Conservation (phyloP, 108 stramenopile species). For the Epithemia pelagica region DNA sequence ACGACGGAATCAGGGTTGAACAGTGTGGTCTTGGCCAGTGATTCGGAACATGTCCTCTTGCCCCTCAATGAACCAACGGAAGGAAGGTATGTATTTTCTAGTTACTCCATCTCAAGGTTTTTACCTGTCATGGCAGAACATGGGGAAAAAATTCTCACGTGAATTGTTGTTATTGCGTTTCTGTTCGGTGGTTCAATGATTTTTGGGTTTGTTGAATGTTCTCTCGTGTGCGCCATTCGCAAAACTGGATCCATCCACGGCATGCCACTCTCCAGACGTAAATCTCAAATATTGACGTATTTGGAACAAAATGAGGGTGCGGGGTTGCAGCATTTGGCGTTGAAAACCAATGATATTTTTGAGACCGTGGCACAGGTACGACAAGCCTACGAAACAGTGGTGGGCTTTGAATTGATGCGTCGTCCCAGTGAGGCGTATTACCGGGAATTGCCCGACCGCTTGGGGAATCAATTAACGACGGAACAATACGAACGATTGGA, state of each 20-base stretch:
- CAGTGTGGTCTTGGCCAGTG: slow-evolving; percentile 65
- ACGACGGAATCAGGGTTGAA: slow-evolving; percentile 83
- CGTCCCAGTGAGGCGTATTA: slow-evolving; percentile 70
- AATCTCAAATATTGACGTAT: slow-evolving; percentile 75
- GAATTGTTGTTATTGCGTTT: no score
- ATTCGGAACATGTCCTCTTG: slow-evolving; percentile 58
- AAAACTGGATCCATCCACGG: no score
- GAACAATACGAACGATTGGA: slow-evolving; percentile 44
- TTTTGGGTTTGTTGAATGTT: no score
- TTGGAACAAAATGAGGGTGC: slow-evolving; percentile 83
- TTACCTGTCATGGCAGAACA: not conserved
- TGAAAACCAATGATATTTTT: slow-evolving; percentile 79
- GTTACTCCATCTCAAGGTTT: no score
- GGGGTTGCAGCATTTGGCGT: slow-evolving; percentile 83
- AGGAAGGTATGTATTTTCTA: slow-evolving; percentile 10
- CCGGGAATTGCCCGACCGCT: slow-evolving; percentile 36
- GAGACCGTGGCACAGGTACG: slow-evolving; percentile 60
- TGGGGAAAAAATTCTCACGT: no score
- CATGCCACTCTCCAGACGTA: no score
- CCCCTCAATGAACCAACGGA: slow-evolving; percentile 82
- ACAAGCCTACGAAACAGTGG: slow-evolving; percentile 41
- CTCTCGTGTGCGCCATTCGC: no score
- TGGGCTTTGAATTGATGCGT: slow-evolving; percentile 81
- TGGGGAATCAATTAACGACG: slow-evolving; percentile 37
- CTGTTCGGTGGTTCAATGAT: no score